A percentile compares a stretch with the other conserved stretches of the same genome.
Evolutionary conservation across 2,329 filamentous ascomycete species (phyloP).

Genomic region (Alternaria solani): DNA sequence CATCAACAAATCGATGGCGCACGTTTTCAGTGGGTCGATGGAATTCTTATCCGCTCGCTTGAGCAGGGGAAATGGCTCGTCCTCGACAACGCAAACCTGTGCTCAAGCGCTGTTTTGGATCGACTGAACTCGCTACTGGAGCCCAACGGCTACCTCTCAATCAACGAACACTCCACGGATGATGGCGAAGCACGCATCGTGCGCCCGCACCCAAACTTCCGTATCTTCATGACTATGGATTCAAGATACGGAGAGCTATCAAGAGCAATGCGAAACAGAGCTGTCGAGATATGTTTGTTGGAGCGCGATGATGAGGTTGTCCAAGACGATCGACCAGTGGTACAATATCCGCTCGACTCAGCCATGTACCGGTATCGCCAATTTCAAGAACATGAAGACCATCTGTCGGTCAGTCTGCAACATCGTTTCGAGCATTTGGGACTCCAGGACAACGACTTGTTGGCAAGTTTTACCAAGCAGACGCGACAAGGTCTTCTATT

Average conservation of each 20-base stretch:
- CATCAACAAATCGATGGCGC: slow-evolving; percentile 70
- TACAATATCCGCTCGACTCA: slow-evolving; percentile 49
- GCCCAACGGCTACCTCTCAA: slow-evolving; percentile 83
- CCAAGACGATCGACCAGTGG: neutral
- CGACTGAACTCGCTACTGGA: slow-evolving; percentile 93
- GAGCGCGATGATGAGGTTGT: slow-evolving; percentile 18
- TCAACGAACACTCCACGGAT: slow-evolving; percentile 89
- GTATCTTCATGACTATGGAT: slow-evolving; percentile 93
- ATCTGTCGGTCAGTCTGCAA: slow-evolving; percentile 21
- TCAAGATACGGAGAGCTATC: slow-evolving; percentile 92
- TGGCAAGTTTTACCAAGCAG: slow-evolving; percentile 45
- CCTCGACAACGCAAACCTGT: slow-evolving; percentile 96
- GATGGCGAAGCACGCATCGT: slow-evolving; percentile 84
- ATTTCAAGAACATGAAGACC: slow-evolving; percentile 23
- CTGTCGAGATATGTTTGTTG: slow-evolving; percentile 82
- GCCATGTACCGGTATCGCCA: slow-evolving; percentile 51
- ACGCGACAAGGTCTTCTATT: slow-evolving; percentile 23
- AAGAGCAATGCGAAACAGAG: slow-evolving; percentile 94
- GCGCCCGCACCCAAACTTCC: slow-evolving; percentile 82
- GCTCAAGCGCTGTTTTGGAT: slow-evolving; percentile 92
- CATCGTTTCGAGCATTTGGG: slow-evolving; percentile 49
- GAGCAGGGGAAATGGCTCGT: slow-evolving; percentile 90
- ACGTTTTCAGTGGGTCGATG: slow-evolving; percentile 95
- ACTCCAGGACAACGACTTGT: slow-evolving; percentile 36
- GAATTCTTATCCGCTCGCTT: slow-evolving; percentile 86